Evolutionary conservation across 2,329 filamentous ascomycete species (phyloP).

Genomic region (Thelonectria blattea): DNA sequence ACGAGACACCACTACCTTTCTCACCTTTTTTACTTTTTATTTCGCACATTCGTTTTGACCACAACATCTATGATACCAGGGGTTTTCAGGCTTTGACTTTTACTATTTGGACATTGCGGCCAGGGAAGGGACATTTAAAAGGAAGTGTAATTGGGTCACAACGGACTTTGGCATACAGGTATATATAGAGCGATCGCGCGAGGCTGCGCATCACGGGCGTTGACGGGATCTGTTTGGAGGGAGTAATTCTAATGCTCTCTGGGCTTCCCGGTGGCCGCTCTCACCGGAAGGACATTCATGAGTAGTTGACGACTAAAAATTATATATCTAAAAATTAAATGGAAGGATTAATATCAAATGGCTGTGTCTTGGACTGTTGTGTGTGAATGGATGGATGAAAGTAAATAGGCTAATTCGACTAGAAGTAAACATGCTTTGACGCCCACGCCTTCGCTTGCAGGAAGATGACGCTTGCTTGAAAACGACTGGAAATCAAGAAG

Average conservation of each 20-base stretch:
- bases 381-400: neutral
- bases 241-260: constrained; percentile 18
- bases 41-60: constrained; percentile 26
- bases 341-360: neutral
- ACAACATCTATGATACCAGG: constrained; percentile 36
- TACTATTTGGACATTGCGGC: constrained; percentile 12
- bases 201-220: constrained; percentile 20
- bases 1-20: constrained; percentile 16
- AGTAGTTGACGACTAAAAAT: neutral
- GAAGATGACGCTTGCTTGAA: constrained; percentile 17
- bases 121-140: constrained; percentile 20
- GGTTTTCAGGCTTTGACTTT: constrained; percentile 29
- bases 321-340: neutral
- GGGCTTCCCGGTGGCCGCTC: neutral
- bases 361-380: neutral
- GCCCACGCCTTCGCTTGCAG: constrained; percentile 30
- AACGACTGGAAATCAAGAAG: constrained; percentile 3
- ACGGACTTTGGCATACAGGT: constrained; percentile 22
- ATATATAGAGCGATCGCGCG: constrained; percentile 23
- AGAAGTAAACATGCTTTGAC: constrained; percentile 1
- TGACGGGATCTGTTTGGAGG: constrained; percentile 16
- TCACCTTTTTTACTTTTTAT: constrained; percentile 13
- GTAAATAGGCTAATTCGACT: constrained; percentile 3
- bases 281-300: constrained; percentile 10
- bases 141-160: constrained; percentile 21